phyloP scores from a whole-genome alignment of 345 rosid species.

The Eutrema yunnanense region DNA sequence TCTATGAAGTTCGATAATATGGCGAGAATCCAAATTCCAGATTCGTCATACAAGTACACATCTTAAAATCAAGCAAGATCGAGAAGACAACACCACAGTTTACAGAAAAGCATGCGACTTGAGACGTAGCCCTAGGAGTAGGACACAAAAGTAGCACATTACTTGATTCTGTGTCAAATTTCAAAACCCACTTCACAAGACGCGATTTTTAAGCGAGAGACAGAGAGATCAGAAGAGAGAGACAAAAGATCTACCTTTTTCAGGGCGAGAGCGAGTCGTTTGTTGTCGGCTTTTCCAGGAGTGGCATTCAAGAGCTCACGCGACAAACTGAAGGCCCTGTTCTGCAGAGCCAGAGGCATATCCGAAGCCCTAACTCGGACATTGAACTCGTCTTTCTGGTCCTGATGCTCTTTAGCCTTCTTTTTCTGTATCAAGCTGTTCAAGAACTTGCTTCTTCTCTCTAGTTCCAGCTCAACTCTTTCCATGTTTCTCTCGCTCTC shows the following conservation, averaged over 20 bases:
- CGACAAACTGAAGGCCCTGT: conserved; percentile 64
- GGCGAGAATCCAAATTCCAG: background rate
- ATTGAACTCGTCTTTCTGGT: conserved; percentile 45
- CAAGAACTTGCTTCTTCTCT: conserved; percentile 87
- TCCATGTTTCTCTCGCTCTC: conserved; percentile 42
- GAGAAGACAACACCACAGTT: background rate
- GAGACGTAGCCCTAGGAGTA: background rate
- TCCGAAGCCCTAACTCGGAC: conserved; percentile 83
- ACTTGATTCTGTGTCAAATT: background rate
- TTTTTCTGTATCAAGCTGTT: conserved; percentile 86
- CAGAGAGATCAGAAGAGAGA: background rate
- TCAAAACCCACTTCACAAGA: background rate
- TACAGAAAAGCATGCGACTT: background rate
- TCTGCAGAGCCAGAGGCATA: conserved; percentile 68
- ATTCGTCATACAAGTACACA: conserved; percentile 1
- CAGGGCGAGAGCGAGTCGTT: conserved; percentile 84
- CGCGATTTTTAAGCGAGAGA: background rate
- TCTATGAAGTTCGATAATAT: background rate
- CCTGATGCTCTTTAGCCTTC: conserved; percentile 64
- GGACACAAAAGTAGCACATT: background rate
- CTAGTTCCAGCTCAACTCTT: conserved; percentile 78
- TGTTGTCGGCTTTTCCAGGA: conserved; percentile 77
- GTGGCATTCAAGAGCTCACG: conserved; percentile 75
- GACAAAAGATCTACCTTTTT: conserved; percentile 60
- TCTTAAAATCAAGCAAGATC: background rate